These are phyloP conservation scores for Fraxinus floribunda DNA, from an alignment of 305 asterid genomes.

Conservation along the genomic window DNA sequence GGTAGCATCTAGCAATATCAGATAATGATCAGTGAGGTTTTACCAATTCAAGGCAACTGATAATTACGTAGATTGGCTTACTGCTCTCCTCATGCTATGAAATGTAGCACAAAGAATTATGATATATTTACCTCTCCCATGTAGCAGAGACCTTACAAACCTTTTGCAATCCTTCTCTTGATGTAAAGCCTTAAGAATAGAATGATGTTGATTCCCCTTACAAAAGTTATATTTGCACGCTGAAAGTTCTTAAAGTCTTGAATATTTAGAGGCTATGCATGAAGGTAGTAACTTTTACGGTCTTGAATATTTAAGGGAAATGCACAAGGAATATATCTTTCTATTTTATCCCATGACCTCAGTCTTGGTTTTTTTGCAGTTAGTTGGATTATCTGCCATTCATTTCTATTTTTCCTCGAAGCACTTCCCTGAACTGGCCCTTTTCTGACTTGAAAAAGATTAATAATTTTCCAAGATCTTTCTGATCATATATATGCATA, in stretches of 20 bases:
- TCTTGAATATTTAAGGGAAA: not conserved
- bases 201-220: not conserved
- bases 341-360: not conserved
- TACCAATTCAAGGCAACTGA: not conserved
- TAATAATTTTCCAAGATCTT: not conserved
- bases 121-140: conserved; percentile 8
- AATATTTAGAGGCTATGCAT: not conserved
- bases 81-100: not conserved
- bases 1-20: not conserved
- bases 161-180: not conserved
- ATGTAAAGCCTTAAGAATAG: not conserved
- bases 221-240: not conserved
- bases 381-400: not conserved
- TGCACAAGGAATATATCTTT: not conserved
- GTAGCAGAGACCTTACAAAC: not conserved
- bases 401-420: not conserved
- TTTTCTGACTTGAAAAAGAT: not conserved
- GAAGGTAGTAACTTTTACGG: not conserved
- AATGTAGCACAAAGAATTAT: not conserved
- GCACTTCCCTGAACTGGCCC: not conserved
- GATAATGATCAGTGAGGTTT: not conserved
- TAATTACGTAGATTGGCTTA: not conserved
- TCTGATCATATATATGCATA: not conserved
- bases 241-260: not conserved
- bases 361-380: not conserved